Base-by-base conservation (phyloP, 1,284 basidiomycete species). In the Trametes pubescens region DNA sequence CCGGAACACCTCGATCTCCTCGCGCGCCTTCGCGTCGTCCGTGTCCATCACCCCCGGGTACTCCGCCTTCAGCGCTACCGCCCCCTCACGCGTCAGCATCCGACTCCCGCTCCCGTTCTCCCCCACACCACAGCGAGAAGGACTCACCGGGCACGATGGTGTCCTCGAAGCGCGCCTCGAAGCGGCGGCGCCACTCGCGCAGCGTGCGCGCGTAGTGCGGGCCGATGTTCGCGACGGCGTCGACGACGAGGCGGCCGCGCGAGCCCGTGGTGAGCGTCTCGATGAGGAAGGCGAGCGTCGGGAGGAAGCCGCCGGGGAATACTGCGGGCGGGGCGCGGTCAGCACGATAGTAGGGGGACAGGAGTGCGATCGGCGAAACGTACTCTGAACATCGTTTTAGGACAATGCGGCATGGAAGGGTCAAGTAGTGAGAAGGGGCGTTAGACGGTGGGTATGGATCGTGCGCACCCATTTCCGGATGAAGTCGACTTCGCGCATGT, bases 141-240 rank as follows among this genome's bases (percentile, higher is more conserved):
- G 29, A 46, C 72, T 38, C 32, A 72, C 74, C 85, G 2, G 88
- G 87, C 1, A 83, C 81, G 59, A 94, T 86, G 46, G 84, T 80
- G 4, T 76, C 76, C 46, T 90, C 86, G 73, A 93, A 95, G n/a
- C 75, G 74, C n/a, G 78, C 76, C 55, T 86, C 77, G 77, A 94
- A 94, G 4, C 90, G 81, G 26, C 78, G 72, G 21, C 88, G 80
- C 92, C 92, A 94, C 78, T 93, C 91, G n/a, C 92, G 82, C n/a
- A 94, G 81, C 6, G 93, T 94, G 5, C 92, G 84, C 2, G 91
- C 86, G 74, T 94, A 94, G 75, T 94, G 91, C 32, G 88, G 88
- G 32, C 92, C 92, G 68, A 94, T 93, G 76, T 93, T 93, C n/a
- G 82, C 82, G 7, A 93, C 81, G 18, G 87, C 87, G 68, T 94